Evolutionary conservation across 805 yeast genomes (phyloP), one percentile per base, ranked within the genome.

Genomic region (Metschnikowia proteae): DNA sequence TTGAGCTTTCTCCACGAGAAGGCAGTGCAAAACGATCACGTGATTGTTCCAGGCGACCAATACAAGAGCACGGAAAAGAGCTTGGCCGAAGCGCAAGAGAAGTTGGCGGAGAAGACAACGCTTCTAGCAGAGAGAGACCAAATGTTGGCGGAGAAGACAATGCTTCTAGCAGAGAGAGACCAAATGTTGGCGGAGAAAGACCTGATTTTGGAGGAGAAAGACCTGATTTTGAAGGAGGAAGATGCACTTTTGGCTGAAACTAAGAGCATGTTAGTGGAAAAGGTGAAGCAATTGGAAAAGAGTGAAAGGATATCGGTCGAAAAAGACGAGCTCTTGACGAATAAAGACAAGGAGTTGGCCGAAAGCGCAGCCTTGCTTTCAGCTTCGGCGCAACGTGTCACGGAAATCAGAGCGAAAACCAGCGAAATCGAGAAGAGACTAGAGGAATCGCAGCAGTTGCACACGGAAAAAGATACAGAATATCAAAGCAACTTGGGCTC

Each of bases 1-100:
- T 28, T 48, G 8, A 47, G 43, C 5, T 53, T 45, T 25, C 51
- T 53, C 6, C n/a, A 43, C 3, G 25, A 38, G n/a, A 37, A 46
- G 3, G 54, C 38, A 1, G 32, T 4, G 10, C 7, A 23, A 5
- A 39, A 39, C n/a, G 37, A 35, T 4, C 25, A 43, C 13, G 45
- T 35, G 26, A 11, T 53, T 22, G 44, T 53, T 5, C 11, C 52
- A 1, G 17, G 28, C 3, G 38, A 35, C 3, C 46, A 51, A 10
- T 42, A 38, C 43, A 45, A 37, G 27, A 30, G 10, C 22, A 40
- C 27, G 4, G 30, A 31, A 7, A 25, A 23, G 28, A 22, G 28
- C 7, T 23, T 40, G 25, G 35, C 29, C 11, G 35, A 40, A 7
- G 43, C 32, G 4, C 22, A 29, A 6, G 29, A 22, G 35, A 23